Evolutionary conservation across 345 rosid species (phyloP).

Genomic region (Dipteronia dyeriana): DNA sequence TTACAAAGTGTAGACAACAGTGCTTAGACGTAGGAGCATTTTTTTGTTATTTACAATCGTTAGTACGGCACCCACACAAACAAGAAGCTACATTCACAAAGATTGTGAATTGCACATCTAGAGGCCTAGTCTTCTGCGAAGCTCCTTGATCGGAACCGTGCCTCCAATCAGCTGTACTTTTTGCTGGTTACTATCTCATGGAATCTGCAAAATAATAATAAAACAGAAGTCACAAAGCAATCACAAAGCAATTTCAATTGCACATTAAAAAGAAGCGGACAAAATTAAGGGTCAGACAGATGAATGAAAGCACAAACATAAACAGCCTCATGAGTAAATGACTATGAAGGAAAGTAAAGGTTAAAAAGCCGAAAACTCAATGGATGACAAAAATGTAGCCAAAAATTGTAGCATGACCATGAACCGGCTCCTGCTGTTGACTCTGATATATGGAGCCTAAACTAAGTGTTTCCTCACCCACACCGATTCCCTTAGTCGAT

Average conservation of each 20-base stretch:
- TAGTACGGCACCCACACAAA: too few relatives aligned
- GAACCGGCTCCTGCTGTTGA: slow-evolving; percentile 31
- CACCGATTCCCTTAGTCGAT: neutral
- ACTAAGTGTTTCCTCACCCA: neutral
- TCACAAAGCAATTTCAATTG: neutral
- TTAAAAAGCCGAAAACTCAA: too few relatives aligned
- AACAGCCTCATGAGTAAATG: too few relatives aligned
- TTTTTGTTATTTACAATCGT: too few relatives aligned
- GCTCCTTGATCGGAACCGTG: neutral
- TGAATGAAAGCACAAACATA: too few relatives aligned
- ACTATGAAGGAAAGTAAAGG: too few relatives aligned
- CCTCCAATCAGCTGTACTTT: neutral
- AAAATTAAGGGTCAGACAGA: too few relatives aligned
- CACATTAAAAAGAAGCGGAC: too few relatives aligned
- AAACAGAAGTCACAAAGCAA: neutral
- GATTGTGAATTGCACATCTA: too few relatives aligned
- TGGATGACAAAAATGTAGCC: slow-evolving; percentile 17
- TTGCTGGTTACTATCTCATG: neutral
- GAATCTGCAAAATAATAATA: neutral
- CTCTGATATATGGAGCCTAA: slow-evolving; percentile 28
- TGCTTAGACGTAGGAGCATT: too few relatives aligned
- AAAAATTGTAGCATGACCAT: slow-evolving; percentile 25
- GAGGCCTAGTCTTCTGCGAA: neutral
- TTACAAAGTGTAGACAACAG: too few relatives aligned
- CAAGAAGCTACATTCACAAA: too few relatives aligned